Evolutionary conservation across 2,329 filamentous ascomycete genomes (phyloP).

Genomic region (Biscogniauxia sp.): DNA sequence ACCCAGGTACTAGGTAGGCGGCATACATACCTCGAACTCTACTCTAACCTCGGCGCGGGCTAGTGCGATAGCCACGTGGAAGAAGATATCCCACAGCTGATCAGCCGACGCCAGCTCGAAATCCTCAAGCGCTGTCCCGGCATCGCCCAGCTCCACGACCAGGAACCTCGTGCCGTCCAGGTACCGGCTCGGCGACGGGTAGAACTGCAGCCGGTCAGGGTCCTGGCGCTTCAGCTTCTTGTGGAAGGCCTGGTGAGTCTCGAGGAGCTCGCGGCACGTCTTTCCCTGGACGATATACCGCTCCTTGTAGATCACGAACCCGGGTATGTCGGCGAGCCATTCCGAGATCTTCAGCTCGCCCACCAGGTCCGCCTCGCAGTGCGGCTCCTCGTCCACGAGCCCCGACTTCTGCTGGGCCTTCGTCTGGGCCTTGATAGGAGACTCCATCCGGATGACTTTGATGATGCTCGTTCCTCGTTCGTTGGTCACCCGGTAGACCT

Average conservation of each 20-base stretch:
- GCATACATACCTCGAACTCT: conserved; percentile 54
- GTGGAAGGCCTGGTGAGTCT: conserved; percentile 60
- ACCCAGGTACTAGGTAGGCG: neutral
- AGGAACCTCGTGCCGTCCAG: conserved; percentile 57
- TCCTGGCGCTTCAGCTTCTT: conserved; percentile 53
- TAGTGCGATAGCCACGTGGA: conserved; percentile 58
- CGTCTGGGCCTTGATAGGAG: conserved; percentile 56
- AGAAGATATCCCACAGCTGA: conserved; percentile 63
- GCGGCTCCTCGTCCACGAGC: conserved; percentile 58
- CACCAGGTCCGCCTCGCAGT: conserved; percentile 51
- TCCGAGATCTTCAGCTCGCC: conserved; percentile 64
- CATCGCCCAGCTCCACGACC: conserved; percentile 63
- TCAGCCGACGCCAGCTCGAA: conserved; percentile 46
- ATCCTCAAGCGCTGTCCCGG: conserved; percentile 59
- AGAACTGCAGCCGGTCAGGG: conserved; percentile 57
- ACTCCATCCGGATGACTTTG: conserved; percentile 60
- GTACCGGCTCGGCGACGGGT: conserved; percentile 60
- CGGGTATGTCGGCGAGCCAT: conserved; percentile 61
- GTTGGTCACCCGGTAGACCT: conserved; percentile 63
- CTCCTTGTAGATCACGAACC: conserved; percentile 66
- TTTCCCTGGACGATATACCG: conserved; percentile 58
- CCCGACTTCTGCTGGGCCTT: conserved; percentile 53
- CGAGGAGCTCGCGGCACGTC: conserved; percentile 50
- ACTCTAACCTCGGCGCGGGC: conserved; percentile 57
- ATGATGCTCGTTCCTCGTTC: conserved; percentile 61